Base-by-base conservation (phyloP, 2,329 filamentous ascomycete genomes). In the Colletotrichum sp. region DNA sequence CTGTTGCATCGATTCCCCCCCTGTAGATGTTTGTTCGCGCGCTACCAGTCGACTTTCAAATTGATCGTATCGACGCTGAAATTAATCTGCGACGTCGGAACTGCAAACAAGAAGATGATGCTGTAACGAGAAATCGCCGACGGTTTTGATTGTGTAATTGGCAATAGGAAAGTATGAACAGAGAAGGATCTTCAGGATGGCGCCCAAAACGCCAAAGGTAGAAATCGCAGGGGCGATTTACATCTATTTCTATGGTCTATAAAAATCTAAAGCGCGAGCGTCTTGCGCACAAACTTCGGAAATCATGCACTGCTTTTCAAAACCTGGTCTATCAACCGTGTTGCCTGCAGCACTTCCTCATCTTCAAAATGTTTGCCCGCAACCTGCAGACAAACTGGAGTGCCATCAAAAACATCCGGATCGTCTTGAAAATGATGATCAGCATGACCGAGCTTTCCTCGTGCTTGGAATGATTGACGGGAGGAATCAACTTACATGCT, bases 361-460 rank as follows among this genome's bases (percentile, higher is more conserved):
- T 76, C 74, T n/a, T 73, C 44, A n/a, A 74, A 75, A 24, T 63
- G 74, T 21, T 70, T 73, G 5, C 74, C 74, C 3, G 64, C 60
- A 12, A 76, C 16, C 30, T 76, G 74, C 28, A 76, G 28, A 26
- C 70, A 68, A 8, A 74, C 16, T 1, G 71, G 49, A 15, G 60
- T 52, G 12, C 52, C 71, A 10, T 74, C 59, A 10, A 76, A 74
- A 21, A 55, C 16, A 9, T 75, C 65, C 7, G 74, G 6, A 16
- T 76, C 74, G 30, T 75, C 74, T 76, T 10, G 4, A 28, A 16
- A 10, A 0, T 21, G 44, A 52, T 52, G 2, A 21, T 52, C 21
- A 49, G 44, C 44, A 12, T 6, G 10, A 36, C 34, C 3, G 34
- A 36, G 13, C 13, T 36, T 36, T 36, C 34, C 34, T 36, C 34